phyloP scores from a whole-genome alignment of 2,329 filamentous ascomycete genomes.

The Clarireedia monteithiana region DNA sequence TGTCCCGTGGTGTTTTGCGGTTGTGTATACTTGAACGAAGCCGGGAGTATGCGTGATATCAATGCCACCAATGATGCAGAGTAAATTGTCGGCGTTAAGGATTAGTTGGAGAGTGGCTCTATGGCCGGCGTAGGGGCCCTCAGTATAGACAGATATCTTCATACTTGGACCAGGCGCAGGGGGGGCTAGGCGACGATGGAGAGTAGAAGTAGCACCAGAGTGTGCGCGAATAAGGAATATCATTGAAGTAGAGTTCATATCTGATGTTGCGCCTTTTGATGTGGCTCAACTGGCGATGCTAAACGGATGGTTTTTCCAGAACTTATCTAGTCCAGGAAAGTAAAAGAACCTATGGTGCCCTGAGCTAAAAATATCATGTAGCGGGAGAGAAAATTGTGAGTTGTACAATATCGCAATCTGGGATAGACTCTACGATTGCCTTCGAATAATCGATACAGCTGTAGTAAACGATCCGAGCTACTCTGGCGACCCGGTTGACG shows the following conservation, averaged over 20 bases:
- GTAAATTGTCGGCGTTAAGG: neutral
- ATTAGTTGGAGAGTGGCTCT: neutral
- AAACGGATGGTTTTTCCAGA: slow-evolving; percentile 8
- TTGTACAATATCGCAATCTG: neutral
- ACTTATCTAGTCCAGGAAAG: neutral
- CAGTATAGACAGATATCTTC: neutral
- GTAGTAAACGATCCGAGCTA: slow-evolving; percentile 29
- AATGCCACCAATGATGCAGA: slow-evolving; percentile 1
- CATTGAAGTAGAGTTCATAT: neutral
- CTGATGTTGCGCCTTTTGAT: neutral
- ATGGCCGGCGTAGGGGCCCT: slow-evolving; percentile 4
- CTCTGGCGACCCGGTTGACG: slow-evolving; percentile 37
- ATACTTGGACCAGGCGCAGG: neutral
- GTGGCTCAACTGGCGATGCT: slow-evolving; percentile 1
- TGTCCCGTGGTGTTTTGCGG: slow-evolving; percentile 1
- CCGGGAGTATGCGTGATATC: neutral
- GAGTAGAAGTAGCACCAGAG: neutral
- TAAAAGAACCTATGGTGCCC: slow-evolving; percentile 4
- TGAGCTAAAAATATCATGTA: neutral
- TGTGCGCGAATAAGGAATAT: slow-evolving; percentile 2
- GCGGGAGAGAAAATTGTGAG: neutral
- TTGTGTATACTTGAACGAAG: slow-evolving; percentile 18
- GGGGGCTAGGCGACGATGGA: neutral
- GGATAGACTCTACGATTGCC: neutral
- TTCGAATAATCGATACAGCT: neutral